phyloP scores from a whole-genome alignment of 2,329 filamentous ascomycete genomes.

The Cordyceps militaris region DNA sequence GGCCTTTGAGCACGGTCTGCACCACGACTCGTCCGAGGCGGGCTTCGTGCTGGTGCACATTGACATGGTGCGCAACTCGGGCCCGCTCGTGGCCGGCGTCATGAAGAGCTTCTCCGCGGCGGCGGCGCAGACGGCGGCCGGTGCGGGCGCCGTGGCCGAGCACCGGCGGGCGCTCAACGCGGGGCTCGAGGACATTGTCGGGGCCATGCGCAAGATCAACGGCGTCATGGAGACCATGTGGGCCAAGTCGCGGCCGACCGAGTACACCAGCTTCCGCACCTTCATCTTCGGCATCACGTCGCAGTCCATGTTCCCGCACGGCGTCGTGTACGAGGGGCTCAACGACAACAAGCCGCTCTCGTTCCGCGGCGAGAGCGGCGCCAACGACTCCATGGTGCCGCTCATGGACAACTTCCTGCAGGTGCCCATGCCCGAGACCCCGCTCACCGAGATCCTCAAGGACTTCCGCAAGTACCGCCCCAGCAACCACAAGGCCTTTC shows the following conservation, averaged over 20 bases:
- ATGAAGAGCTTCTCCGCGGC: constrained; percentile 60
- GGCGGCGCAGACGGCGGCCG: constrained; percentile 24
- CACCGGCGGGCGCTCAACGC: constrained; percentile 55
- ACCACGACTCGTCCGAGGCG: constrained; percentile 81
- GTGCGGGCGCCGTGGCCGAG: constrained; percentile 17
- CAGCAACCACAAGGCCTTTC: constrained; percentile 79
- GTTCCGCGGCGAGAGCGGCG: constrained; percentile 88
- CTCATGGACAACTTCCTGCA: constrained; percentile 82
- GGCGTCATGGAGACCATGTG: constrained; percentile 86
- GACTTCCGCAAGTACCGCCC: constrained; percentile 89
- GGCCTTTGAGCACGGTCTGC: constrained; percentile 83
- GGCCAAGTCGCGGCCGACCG: constrained; percentile 72
- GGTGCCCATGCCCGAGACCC: constrained; percentile 81
- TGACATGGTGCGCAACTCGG: constrained; percentile 88
- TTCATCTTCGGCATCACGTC: constrained; percentile 96
- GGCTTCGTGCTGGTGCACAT: constrained; percentile 95
- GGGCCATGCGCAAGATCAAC: constrained; percentile 59
- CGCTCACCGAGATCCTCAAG: constrained; percentile 76
- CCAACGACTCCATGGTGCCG: constrained; percentile 91
- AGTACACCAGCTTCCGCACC: constrained; percentile 86
- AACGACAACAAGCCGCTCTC: constrained; percentile 61
- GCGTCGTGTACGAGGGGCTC: constrained; percentile 82
- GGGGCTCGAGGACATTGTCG: constrained; percentile 54
- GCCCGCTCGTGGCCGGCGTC: constrained; percentile 65
- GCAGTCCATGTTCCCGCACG: constrained; percentile 89